Base-by-base conservation (phyloP, 441 rosid genomes). In the Omphalea diandra region DNA sequence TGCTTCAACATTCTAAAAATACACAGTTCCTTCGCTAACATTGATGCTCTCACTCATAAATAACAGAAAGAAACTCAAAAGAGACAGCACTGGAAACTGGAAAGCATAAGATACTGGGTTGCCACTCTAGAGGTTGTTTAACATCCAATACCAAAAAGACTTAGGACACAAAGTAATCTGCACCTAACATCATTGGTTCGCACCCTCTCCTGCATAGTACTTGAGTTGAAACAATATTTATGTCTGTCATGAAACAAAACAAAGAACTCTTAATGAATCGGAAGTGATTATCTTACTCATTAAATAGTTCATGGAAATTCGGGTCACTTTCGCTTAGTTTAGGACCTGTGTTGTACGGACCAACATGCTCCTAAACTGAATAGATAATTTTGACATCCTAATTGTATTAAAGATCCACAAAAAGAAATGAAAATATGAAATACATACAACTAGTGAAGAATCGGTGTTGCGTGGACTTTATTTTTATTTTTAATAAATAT, bases 141-240 rank as follows among this genome's bases (percentile, higher is more conserved):
- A 68, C 75, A 71, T 82, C 83, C 69, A 73, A 82, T 74, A 26
- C 73, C 86, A 62, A 80, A 70, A 15, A 53, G 22, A 47, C 90
- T 70, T 83, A 86, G n/a, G 90, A 86, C 18, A 87, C 73, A 67
- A 77, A 77, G 67, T 82, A 86, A 76, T 80, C 82, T 56, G 83
- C 90, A 64, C 86, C 83, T 53, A 83, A 52, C 56, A 83, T 35
- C n/a, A 80, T 76, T 18, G 80, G n/a, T n/a, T n/a, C n/a, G n/a
- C n/a, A n/a, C n/a, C 73, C 27, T 79, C 79, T 12, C 84, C 85
- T 38, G 85, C 85, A 68, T 74, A 79, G 65, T 47, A 43, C 78
- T 75, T 81, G 40, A 86, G 85, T 80, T 84, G 2, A 70, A 44
- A 73, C 76, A 79, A 73, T 82, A 81, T 68, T 80, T 87, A 83